phyloP scores from a whole-genome alignment of 495 filamentous ascomycete species.

The Penicillium antarcticum region DNA sequence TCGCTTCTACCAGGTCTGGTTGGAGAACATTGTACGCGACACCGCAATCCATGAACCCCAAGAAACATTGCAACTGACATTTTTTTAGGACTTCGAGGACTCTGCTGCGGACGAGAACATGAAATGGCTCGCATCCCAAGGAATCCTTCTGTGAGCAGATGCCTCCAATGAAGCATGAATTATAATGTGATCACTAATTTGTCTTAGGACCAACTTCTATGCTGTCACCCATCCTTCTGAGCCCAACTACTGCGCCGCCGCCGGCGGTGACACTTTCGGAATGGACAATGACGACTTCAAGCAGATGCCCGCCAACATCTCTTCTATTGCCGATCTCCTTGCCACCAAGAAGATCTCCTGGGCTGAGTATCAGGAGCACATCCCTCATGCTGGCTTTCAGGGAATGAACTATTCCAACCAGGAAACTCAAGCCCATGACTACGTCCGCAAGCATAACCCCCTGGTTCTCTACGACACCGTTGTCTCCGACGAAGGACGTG shows the following conservation, averaged over 20 bases:
- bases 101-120: slow-evolving; percentile 50
- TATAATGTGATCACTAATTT: too few species aligned
- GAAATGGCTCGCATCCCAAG: slow-evolving; percentile 54
- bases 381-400: slow-evolving; percentile 65
- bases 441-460: slow-evolving; percentile 76
- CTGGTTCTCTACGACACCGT: slow-evolving; percentile 57
- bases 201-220: slow-evolving; percentile 50
- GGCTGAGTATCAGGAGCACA: slow-evolving; percentile 66
- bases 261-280: slow-evolving; percentile 64
- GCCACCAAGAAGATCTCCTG: slow-evolving; percentile 65
- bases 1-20: slow-evolving; percentile 65
- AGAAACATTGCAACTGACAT: background rate
- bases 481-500: slow-evolving; percentile 46
- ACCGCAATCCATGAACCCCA: too few species aligned
- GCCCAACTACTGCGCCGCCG: slow-evolving; percentile 66
- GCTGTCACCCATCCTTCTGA: slow-evolving; percentile 64
- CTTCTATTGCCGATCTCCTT: slow-evolving; percentile 64
- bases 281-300: slow-evolving; percentile 65
- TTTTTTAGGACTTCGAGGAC: slow-evolving; percentile 49
- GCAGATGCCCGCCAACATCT: slow-evolving; percentile 55
- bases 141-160: slow-evolving; percentile 47
- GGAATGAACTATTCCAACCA: slow-evolving; percentile 55
- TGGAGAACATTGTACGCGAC: slow-evolving; percentile 64
- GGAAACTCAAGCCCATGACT: slow-evolving; percentile 50
- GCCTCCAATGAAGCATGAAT: too few species aligned